Evolutionary conservation across 192 early-diverging fungal species (phyloP).

Genomic region (Entomortierella parvispora): DNA sequence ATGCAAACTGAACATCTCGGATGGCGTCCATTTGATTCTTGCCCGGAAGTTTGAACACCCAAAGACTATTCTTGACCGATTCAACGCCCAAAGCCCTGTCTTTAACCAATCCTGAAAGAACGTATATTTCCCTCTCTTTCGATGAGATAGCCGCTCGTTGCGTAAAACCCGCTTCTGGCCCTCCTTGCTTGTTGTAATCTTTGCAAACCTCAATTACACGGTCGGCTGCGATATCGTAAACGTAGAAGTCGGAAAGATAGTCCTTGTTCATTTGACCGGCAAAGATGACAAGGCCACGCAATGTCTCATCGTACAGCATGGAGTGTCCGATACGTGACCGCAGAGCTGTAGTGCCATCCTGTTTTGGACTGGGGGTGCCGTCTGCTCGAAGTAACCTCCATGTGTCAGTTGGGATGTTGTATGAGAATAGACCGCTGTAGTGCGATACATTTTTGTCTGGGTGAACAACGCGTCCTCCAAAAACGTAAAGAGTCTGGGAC

Average conservation of each 20-base stretch:
- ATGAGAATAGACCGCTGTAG: conserved; percentile 92
- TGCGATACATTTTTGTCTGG: conserved; percentile 72
- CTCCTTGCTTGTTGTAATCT: conserved; percentile 78
- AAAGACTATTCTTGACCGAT: conserved; percentile 78
- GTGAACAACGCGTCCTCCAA: conserved; percentile 85
- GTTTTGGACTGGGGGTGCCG: conserved; percentile 57
- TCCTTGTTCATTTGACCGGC: conserved; percentile 90
- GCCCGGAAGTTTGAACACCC: conserved; percentile 73
- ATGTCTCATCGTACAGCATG: conserved; percentile 82
- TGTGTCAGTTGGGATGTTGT: conserved; percentile 68
- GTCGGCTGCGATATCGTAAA: conserved; percentile 86
- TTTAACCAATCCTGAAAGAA: conserved; percentile 77
- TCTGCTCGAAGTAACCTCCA: conserved; percentile 85
- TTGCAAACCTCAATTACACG: conserved; percentile 80
- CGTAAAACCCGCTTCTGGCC: conserved; percentile 85
- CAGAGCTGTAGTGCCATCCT: conserved; percentile 57
- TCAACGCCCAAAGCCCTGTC: conserved; percentile 65
- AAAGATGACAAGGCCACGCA: conserved; percentile 85
- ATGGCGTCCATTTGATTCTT: conserved; percentile 52
- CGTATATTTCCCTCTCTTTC: conserved; percentile 84
- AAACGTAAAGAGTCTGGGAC: conserved; percentile 82
- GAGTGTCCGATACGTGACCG: conserved; percentile 92
- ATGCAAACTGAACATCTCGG: conserved; percentile 24
- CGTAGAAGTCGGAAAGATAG: conserved; percentile 82
- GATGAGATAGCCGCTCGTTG: conserved; percentile 86